Evolutionary conservation across 192 early-diverging fungal species (phyloP).

Genomic region (Backusella liffmaniae): DNA sequence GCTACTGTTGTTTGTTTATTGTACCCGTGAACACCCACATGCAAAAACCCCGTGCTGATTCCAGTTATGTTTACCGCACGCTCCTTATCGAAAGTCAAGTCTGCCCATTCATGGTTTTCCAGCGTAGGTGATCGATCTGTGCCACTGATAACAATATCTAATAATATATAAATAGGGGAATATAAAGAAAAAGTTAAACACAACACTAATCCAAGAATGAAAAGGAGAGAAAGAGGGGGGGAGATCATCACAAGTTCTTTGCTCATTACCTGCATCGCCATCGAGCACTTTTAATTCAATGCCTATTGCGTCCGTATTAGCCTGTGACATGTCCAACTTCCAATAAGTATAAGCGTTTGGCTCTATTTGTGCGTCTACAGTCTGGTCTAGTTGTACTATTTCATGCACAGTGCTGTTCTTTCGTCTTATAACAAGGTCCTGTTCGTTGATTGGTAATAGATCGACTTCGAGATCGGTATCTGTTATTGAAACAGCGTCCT

Average conservation of each 20-base stretch:
- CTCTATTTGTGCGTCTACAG: not conserved
- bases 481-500: conserved; percentile 62
- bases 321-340: conserved; percentile 6
- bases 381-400: conserved; percentile 3
- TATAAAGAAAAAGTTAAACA: not conserved
- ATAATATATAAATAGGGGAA: conserved; percentile 8
- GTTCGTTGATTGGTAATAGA: conserved; percentile 51
- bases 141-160: conserved; percentile 44
- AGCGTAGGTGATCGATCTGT: conserved; percentile 33
- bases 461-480: conserved; percentile 85
- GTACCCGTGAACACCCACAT: conserved; percentile 45
- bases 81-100: conserved; percentile 37
- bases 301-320: not conserved
- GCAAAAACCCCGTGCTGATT: conserved; percentile 22
- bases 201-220: not conserved
- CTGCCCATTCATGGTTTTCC: conserved; percentile 45
- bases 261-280: conserved; percentile 27
- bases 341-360: conserved; percentile 13
- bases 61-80: not conserved
- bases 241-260: not conserved
- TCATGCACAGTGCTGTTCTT: conserved; percentile 24
- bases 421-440: conserved; percentile 7
- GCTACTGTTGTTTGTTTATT: conserved; percentile 2
- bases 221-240: not conserved
- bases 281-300: conserved; percentile 17